Percentiles rank a stretch among this genome's conserved stretches.
Evolutionary conservation across 495 filamentous ascomycete genomes (phyloP).

Genomic region (Copromyces sp.): DNA sequence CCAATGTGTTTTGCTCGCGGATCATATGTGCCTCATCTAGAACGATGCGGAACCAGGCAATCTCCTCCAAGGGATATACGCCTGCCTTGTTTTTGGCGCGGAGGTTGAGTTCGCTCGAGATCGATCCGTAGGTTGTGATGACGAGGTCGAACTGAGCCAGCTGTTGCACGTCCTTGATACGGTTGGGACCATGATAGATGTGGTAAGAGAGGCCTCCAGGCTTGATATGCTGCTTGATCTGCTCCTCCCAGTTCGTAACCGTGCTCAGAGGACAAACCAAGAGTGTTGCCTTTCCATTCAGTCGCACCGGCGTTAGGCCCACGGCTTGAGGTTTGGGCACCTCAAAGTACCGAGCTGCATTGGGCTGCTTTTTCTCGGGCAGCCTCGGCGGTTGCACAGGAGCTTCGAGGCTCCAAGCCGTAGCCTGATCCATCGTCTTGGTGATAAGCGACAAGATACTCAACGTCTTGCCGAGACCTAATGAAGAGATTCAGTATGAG

Average conservation of each 20-base stretch:
- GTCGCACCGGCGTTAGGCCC: conserved; percentile 38
- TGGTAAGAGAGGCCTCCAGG: conserved; percentile 52
- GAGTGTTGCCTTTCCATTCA: conserved; percentile 71
- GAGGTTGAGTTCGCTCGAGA: conserved; percentile 65
- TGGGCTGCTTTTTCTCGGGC: conserved; percentile 26
- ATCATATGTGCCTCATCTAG: conserved; percentile 95
- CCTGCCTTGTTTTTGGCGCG: conserved; percentile 48
- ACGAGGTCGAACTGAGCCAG: conserved; percentile 71
- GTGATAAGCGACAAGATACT: conserved; percentile 73
- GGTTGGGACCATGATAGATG: conserved; percentile 73
- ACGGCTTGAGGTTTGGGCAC: conserved; percentile 25
- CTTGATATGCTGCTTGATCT: conserved; percentile 72
- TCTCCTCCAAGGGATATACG: conserved; percentile 56
- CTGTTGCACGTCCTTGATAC: conserved; percentile 53
- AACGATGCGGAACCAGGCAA: conserved; percentile 91
- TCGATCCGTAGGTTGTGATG: conserved; percentile 82
- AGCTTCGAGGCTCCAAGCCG: conserved; percentile 41
- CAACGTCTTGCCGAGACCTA: conserved; percentile 77
- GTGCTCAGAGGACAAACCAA: conserved; percentile 84
- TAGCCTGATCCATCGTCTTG: conserved; percentile 48
- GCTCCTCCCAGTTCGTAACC: conserved; percentile 83
- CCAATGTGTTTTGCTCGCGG: conserved; percentile 67
- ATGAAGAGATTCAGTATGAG: neutral
- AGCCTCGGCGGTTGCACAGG: conserved; percentile 29
- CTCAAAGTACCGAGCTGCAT: conserved; percentile 24